Percentiles rank a stretch among this genome's conserved stretches.
Evolutionary conservation across 108 stramenopile species (phyloP).

Genomic region (Cyclotella distinguenda): DNA sequence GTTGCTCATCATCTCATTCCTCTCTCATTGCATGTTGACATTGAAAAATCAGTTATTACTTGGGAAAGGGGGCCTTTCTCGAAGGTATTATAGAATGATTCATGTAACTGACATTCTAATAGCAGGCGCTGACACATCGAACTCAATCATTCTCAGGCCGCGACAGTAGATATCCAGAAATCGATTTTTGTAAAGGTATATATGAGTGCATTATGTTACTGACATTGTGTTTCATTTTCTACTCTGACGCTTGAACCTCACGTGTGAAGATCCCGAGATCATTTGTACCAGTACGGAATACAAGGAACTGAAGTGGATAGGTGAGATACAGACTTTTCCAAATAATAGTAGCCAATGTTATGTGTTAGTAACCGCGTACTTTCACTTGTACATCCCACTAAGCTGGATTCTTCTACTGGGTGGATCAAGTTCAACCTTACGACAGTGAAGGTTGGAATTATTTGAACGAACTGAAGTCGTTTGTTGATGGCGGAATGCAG

Average conservation of each 20-base stretch:
- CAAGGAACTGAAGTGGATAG: slow-evolving; percentile 44
- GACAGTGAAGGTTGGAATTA: slow-evolving; percentile 49
- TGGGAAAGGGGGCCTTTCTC: slow-evolving; percentile 45
- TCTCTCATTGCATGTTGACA: too few species aligned
- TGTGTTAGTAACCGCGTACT: not conserved
- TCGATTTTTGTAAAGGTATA: slow-evolving; percentile 59
- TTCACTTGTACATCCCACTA: not conserved
- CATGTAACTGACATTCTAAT: too few species aligned
- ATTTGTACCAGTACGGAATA: slow-evolving; percentile 42
- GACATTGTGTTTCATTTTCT: not conserved
- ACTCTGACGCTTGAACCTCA: not conserved
- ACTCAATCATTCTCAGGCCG: too few species aligned
- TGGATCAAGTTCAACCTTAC: slow-evolving; percentile 45
- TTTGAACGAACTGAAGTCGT: slow-evolving; percentile 37
- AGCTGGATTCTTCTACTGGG: slow-evolving; percentile 60
- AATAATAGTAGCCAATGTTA: not conserved
- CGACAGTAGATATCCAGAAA: slow-evolving; percentile 39
- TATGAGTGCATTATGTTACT: not conserved
- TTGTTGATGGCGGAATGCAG: slow-evolving; percentile 46
- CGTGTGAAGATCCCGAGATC: slow-evolving; percentile 39
- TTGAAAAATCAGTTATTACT: slow-evolving; percentile 16
- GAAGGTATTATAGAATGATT: too few species aligned
- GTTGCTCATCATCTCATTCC: not conserved
- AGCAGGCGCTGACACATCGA: too few species aligned
- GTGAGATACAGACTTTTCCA: not conserved